Evolutionary conservation across 2,329 filamentous ascomycete genomes (phyloP), one percentile per base, ranked within the genome.

Genomic region (Corinectria fuckeliana): DNA sequence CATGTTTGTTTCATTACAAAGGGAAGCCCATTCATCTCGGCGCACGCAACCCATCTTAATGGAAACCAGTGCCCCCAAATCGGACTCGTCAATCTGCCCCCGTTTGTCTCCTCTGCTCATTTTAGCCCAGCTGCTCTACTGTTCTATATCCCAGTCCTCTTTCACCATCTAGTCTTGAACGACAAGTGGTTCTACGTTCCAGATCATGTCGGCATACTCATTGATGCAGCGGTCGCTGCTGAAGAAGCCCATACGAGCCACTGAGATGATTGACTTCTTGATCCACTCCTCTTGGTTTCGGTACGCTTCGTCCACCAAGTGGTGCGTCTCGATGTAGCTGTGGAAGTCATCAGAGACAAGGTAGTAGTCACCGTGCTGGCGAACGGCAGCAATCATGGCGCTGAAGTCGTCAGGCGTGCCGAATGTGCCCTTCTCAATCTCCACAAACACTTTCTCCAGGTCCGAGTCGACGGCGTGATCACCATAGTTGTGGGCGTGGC

Each of bases 271-370:
- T 64, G 86, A 90, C 85, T 97, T 97, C 63, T 87, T 90, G 58
- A 96, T 80, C 95, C 95, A 99, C 70, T 91, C 90, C 60, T 97
- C 93, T 75, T 94, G 91, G 78, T 98, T 90, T 77, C 87, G 88
- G 82, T 96, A 99, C 50, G 92, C 89, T 78, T 94, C 89, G 72
- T 99, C 95, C 28, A 99, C 93, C 55, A 97, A 84, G 58, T 87
- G 84, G 65, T 99, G 95, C 7, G 95, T 97, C 77, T 94, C 88
- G 69, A 96, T 82, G 80, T 99, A 99, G 74, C 90, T 94, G 78
- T 92, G 88, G 85, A 99, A 99, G 77, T 99, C 95, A 73, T 99
- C 95, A 36, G 92, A 97, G 47, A 98, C 93, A 26, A 99, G 87
- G 77, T 99, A 99, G 82, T 96, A 98, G 76, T 99, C 95, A 36